Evolutionary conservation across 2,329 filamentous ascomycete genomes (phyloP).

Genomic region (Trichoderma sp.): DNA sequence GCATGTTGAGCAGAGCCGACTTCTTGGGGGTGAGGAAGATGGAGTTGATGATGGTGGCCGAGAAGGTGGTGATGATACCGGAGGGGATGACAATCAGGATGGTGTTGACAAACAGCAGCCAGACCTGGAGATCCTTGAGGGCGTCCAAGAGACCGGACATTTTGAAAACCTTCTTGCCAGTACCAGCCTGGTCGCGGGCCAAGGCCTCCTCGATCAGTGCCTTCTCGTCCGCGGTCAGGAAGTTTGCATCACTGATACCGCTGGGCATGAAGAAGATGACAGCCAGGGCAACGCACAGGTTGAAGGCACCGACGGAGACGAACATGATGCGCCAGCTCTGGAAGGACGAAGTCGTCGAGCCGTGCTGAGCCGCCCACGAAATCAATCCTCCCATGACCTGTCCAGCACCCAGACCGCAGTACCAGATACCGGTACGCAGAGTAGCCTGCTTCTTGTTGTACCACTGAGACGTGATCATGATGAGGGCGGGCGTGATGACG

Average conservation of each 20-base stretch:
- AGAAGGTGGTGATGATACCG: constrained; percentile 35
- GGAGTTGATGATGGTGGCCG: constrained; percentile 34
- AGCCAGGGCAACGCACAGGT: constrained; percentile 44
- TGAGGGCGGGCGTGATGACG: constrained; percentile 48
- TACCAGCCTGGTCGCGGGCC: constrained; percentile 42
- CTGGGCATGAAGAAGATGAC: constrained; percentile 46
- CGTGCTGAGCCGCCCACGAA: constrained; percentile 52
- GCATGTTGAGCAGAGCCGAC: constrained; percentile 48
- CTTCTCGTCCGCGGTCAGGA: constrained; percentile 26
- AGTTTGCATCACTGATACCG: constrained; percentile 22
- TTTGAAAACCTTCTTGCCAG: constrained; percentile 42
- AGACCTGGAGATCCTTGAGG: constrained; percentile 40
- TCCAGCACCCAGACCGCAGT: constrained; percentile 27
- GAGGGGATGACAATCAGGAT: constrained; percentile 28
- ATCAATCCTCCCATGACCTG: constrained; percentile 45
- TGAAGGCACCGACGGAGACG: constrained; percentile 46
- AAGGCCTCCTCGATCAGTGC: constrained; percentile 58
- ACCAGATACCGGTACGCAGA: constrained; percentile 41
- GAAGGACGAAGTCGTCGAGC: constrained; percentile 31
- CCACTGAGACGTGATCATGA: constrained; percentile 44
- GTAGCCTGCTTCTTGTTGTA: constrained; percentile 46
- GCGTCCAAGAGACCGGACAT: constrained; percentile 41
- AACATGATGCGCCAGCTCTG: constrained; percentile 53
- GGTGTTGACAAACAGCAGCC: constrained; percentile 35
- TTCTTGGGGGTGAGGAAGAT: constrained; percentile 33